Evolutionary conservation across 495 filamentous ascomycete genomes (phyloP), one percentile per base, ranked within the genome.

Genomic region (Aspergillus ellipticus): DNA sequence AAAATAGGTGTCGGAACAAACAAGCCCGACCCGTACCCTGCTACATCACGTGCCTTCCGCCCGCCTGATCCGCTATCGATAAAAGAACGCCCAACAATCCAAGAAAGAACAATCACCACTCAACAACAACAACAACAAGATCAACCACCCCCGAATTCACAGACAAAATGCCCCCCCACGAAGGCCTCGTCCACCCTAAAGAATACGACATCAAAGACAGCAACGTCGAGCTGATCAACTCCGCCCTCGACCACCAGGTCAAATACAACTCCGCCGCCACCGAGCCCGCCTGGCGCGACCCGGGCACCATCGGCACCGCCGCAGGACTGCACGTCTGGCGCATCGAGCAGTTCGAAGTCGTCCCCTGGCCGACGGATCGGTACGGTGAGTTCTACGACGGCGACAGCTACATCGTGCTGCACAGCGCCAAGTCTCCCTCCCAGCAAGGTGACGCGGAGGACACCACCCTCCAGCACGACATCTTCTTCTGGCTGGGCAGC

Each of bases 281-380:
- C 20, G 83, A 86, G 48, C 83, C 83, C 1, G 82, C 83, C 16
- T 86, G 83, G 83, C 80, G 82, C 59, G 72, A 79, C 56, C n/a
- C n/a, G n/a, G 76, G 74, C 22, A 51, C 55, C 39, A 67, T 84
- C 20, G 79, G 80, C 7, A 51, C 71, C 49, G 51, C 67, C 15
- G 58, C 79, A 1, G 82, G 82, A 2, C 72, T 86, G 5, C 70
- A 68, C 46, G 69, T 85, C 49, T 86, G 82, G 82, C 77, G 82
- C 22, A 82, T 86, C 59, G 82, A 86, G 57, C 64, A 84, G 39
- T 85, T 86, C 62, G 67, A 83, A 62, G 79, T 85, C 10, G 66
- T 84, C 8, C 65, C 78, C n/a, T 82, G 81, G 76, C 81, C 83
- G 20, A 74, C 71, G 31, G 66, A 79, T 15, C 71, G 68, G 13